Base-by-base conservation (phyloP, 2,329 filamentous ascomycete species). In the Huntiella omanensis region DNA sequence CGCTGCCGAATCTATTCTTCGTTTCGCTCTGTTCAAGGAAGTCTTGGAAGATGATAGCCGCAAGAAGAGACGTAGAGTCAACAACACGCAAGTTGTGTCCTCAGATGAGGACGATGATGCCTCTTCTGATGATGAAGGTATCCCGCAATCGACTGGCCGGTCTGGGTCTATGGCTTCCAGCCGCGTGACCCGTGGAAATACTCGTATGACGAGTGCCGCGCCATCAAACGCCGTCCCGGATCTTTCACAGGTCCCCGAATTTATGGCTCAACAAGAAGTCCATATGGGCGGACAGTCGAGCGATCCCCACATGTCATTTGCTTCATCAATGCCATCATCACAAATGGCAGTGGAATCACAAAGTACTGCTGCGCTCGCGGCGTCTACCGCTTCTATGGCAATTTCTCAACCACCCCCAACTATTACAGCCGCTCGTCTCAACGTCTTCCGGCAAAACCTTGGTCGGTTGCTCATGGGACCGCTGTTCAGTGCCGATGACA, bases 21-120 rank as follows among this genome's bases (percentile, higher is more conserved):
- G 91, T 13, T 98, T 95, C 57, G 92, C 91, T 2, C 71, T 98
- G 33, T 98, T 98, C 72, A 96, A 96, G 60, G 91, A 98, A 64
- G 79, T 98, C 0, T 71, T 94, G 3, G 71, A 78, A 56, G 71
- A 77, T 52, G 79, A 86, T 59, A 83, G 86, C 49, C 74, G 78
- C 54, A 91, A 88, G 68, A 81, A 91, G 62, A 75, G 87, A 55
- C 79, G 84, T 61, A 45, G 43, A 7, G 80, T 83, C 55, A 80
- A 73, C 4, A 68, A 71, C 28, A 68, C 70, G 33, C 66, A 71
- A 12, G 77, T 57, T 58, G 67, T 77, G 16, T 74, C 71, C 35
- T 71, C 73, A 7, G 71, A 72, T 15, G 71, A 69, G 45, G 70
- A 68, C 1, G 71, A 71, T 19, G 71, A 75, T 43, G 74, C 80